phyloP scores from a whole-genome alignment of 148 eudicot genomes.

The Rhododendron kiyosumense region DNA sequence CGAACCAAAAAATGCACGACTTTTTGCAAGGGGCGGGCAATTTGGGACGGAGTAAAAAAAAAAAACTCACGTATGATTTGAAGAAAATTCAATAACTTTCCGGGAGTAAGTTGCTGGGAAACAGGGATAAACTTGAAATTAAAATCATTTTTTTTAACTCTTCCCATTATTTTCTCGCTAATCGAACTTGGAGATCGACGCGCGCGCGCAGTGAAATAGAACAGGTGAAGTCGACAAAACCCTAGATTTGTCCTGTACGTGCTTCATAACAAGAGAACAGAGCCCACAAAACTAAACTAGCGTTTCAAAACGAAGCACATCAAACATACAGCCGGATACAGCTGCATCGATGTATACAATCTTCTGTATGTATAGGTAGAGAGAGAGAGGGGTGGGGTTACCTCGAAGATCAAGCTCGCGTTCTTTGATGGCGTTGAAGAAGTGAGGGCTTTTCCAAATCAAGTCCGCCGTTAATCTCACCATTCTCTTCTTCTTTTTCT shows the following conservation, averaged over 20 bases:
- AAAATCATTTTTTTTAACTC: not conserved
- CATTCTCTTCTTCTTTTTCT: slow-evolving; percentile 28
- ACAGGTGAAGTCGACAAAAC: not conserved
- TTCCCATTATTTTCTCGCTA: not conserved
- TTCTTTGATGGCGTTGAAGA: slow-evolving; percentile 86
- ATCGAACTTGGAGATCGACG: not conserved
- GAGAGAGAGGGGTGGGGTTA: not conserved
- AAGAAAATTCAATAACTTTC: not conserved
- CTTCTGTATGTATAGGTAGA: not conserved
- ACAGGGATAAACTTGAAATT: not conserved
- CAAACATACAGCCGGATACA: not conserved
- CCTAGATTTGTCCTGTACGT: not conserved
- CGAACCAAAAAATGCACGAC: too few relatives aligned
- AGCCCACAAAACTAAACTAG: not conserved
- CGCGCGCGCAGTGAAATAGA: not conserved
- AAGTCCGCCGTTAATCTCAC: slow-evolving; percentile 86
- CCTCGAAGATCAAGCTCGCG: slow-evolving; percentile 99
- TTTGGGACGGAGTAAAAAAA: too few relatives aligned
- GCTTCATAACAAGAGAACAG: not conserved
- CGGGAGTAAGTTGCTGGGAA: not conserved
- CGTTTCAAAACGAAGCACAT: not conserved
- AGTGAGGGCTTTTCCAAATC: slow-evolving; percentile 98
- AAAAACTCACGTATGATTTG: too few relatives aligned
- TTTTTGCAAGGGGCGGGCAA: too few relatives aligned
- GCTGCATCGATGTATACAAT: not conserved